Percentiles rank a stretch among this genome's conserved stretches.
Conservation (phyloP, 768 basidiomycete species). For the Guyanaporus albipodus region DNA sequence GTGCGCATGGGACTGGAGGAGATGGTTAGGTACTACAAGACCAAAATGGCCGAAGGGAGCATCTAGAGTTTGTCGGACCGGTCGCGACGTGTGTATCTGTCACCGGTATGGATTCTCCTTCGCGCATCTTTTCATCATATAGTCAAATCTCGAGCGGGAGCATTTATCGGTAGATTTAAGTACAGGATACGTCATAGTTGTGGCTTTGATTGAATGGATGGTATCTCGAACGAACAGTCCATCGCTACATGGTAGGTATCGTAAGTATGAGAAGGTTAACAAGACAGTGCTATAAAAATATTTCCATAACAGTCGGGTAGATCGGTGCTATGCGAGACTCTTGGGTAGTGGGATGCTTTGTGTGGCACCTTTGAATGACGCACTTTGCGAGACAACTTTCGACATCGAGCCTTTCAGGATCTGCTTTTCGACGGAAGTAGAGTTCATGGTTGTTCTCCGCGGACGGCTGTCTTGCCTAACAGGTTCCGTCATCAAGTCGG, state of each 20-base stretch:
- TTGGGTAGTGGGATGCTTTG: constrained; percentile 15
- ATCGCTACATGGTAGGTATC: not conserved
- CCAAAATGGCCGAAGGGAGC: constrained; percentile 82
- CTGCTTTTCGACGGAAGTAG: constrained; percentile 44
- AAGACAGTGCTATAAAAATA: constrained; percentile 8
- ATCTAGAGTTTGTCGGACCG: constrained; percentile 49
- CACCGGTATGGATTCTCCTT: not conserved
- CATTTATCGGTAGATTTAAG: constrained; percentile 13
- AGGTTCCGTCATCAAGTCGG: constrained; percentile 37
- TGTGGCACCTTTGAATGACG: constrained; percentile 10
- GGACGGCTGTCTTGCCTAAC: constrained; percentile 38
- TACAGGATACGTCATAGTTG: constrained; percentile 10
- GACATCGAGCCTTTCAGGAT: constrained; percentile 53
- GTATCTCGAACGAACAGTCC: not conserved
- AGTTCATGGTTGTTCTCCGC: constrained; percentile 37
- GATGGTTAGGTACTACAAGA: constrained; percentile 92
- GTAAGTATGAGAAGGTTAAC: constrained; percentile 10
- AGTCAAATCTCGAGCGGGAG: not conserved
- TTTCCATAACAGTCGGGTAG: constrained; percentile 6
- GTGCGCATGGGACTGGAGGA: constrained; percentile 92
- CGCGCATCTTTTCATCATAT: not conserved
- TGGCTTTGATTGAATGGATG: constrained; percentile 10
- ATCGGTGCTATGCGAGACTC: constrained; percentile 1
- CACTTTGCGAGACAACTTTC: constrained; percentile 40
- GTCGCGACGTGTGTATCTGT: not conserved